phyloP scores from a whole-genome alignment of 352 stramenopile genomes.

The Pythium scleroteichum region DNA sequence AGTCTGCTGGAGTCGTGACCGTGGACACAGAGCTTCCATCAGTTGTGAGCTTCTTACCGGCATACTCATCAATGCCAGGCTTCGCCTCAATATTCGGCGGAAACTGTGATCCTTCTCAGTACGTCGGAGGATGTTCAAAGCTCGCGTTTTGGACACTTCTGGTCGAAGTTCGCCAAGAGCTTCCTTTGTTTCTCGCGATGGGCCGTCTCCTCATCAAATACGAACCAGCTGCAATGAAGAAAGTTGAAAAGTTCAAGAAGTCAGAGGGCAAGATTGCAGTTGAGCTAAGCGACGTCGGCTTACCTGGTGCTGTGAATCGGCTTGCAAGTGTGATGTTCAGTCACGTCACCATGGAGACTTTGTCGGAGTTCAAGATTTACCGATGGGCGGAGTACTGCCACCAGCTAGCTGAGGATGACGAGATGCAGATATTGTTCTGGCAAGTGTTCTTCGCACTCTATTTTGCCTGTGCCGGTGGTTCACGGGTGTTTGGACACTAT shows the following conservation, averaged over 20 bases:
- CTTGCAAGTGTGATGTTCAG: slow-evolving; percentile 23
- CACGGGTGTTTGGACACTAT: slow-evolving; percentile 35
- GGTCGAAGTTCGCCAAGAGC: slow-evolving; percentile 76
- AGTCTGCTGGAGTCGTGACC: slow-evolving; percentile 29
- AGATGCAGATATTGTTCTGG: slow-evolving; percentile 40
- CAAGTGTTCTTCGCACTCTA: slow-evolving; percentile 46
- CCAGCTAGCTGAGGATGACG: slow-evolving; percentile 28
- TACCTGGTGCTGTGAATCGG: slow-evolving; percentile 16
- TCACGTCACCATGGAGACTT: slow-evolving; percentile 22
- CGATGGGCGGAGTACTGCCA: slow-evolving; percentile 33
- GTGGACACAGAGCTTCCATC: slow-evolving; percentile 28
- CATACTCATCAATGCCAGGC: slow-evolving; percentile 35
- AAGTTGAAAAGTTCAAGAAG: slow-evolving; percentile 78
- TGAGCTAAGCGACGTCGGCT: slow-evolving; percentile 36
- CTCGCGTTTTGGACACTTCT: slow-evolving; percentile 70
- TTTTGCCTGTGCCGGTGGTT: slow-evolving; percentile 35
- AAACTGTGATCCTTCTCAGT: slow-evolving; percentile 58
- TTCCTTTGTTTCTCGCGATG: slow-evolving; percentile 63
- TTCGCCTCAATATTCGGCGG: slow-evolving; percentile 73
- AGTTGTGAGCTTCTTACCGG: slow-evolving; percentile 72
- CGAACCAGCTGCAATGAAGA: slow-evolving; percentile 76
- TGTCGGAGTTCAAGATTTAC: slow-evolving; percentile 37
- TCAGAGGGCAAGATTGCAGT: slow-evolving; percentile 52
- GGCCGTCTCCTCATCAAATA: slow-evolving; percentile 73
- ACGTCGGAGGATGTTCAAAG: slow-evolving; percentile 62